These are phyloP conservation scores for Westerdykella sp. DNA, from an alignment of 2,329 filamentous ascomycete genomes.

Conservation along the genomic window DNA sequence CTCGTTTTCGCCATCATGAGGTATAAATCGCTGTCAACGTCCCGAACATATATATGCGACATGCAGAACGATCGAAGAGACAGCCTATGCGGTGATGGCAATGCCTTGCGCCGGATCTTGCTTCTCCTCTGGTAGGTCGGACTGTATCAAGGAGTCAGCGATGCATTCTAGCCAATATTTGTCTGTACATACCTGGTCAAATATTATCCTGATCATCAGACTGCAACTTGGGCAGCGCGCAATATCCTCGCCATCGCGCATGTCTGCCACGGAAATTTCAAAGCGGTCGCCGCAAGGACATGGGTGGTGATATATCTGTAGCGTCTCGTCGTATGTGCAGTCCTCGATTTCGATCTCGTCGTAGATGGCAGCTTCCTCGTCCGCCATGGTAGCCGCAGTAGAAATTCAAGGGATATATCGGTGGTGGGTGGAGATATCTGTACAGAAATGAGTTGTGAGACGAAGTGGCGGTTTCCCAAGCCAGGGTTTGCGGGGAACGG, in stretches of 20 bases:
- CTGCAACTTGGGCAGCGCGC: constrained; percentile 97
- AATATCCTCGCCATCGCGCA: constrained; percentile 85
- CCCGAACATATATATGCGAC: too few relatives aligned
- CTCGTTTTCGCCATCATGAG: too few relatives aligned
- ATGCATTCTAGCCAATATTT: not conserved
- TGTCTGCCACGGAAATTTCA: constrained; percentile 77
- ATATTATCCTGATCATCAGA: constrained; percentile 93
- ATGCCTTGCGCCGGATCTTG: constrained; percentile 18
- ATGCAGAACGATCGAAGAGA: too few relatives aligned
- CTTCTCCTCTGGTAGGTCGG: constrained; percentile 24
- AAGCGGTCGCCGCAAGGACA: constrained; percentile 97
- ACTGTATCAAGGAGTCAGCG: constrained; percentile 14
- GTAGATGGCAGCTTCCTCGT: constrained; percentile 61
- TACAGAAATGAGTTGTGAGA: constrained; percentile 2
- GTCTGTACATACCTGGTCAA: constrained; percentile 61
- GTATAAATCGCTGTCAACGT: too few relatives aligned
- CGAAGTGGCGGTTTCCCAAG: constrained; percentile 1
- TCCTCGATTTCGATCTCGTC: constrained; percentile 99
- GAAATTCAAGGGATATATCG: not conserved
- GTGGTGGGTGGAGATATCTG: not conserved
- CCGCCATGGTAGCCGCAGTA: constrained; percentile 18
- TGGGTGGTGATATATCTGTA: constrained; percentile 90
- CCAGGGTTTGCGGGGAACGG: constrained; percentile 1
- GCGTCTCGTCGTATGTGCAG: constrained; percentile 81
- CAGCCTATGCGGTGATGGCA: constrained; percentile 21